These are phyloP conservation scores for Coemansia sp. DNA, from an alignment of 192 early-diverging fungal genomes.

Conservation along the genomic window DNA sequence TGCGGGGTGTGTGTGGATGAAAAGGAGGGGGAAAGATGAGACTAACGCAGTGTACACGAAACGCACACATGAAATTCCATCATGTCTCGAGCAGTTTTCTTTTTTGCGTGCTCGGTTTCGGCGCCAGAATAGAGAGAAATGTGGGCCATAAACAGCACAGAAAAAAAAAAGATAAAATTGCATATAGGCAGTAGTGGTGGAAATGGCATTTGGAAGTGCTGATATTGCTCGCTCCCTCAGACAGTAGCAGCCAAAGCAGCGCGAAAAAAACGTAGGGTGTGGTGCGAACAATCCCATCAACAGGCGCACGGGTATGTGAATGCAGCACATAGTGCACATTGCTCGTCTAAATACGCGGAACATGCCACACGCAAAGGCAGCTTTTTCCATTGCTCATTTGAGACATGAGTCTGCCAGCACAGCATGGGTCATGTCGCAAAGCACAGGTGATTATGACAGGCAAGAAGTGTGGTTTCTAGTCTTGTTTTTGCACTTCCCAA, in stretches of 20 bases:
- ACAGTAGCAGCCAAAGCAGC: neutral
- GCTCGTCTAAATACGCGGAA: neutral
- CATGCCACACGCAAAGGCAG: neutral
- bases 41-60: neutral
- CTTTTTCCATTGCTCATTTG: neutral
- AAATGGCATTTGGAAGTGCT: neutral
- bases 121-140: neutral
- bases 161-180: neutral
- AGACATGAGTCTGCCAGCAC: neutral
- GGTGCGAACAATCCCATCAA: neutral
- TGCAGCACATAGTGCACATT: neutral
- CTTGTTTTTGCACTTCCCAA: neutral
- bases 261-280: neutral
- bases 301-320: neutral
- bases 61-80: neutral
- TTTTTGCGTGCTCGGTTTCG: slow-evolving; percentile 3
- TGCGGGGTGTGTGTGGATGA: neutral
- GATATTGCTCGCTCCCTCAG: neutral
- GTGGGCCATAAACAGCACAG: no score
- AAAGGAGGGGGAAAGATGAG: neutral
- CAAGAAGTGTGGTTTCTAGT: neutral
- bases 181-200: neutral
- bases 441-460: neutral
- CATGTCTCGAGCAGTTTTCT: neutral
- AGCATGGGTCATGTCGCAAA: slow-evolving; percentile 1